These are phyloP conservation scores for Irpex lacteus DNA, from an alignment of 1,284 basidiomycete genomes.

Conservation along the genomic window DNA sequence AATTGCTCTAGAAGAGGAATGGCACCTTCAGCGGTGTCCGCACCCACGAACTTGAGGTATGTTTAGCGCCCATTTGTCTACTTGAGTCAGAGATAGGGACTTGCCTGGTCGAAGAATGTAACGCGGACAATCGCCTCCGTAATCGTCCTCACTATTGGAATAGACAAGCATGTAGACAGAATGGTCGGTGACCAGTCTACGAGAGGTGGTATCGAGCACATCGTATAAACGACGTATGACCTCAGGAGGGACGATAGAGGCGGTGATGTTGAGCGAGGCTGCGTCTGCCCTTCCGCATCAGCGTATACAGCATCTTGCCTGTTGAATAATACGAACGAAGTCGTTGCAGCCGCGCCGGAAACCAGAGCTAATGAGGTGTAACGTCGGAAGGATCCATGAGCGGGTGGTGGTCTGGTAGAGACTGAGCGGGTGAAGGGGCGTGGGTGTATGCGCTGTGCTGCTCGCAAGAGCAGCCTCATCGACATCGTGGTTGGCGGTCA, in stretches of 20 bases:
- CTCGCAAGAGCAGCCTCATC: conserved; percentile 6
- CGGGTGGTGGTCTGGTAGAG: neutral
- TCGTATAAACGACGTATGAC: conserved; percentile 78
- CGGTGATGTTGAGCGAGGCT: conserved; percentile 12
- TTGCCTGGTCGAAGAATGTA: conserved; percentile 85
- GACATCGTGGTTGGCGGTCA: conserved; percentile 4
- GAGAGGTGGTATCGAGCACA: conserved; percentile 75
- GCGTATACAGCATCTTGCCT: conserved; percentile 12
- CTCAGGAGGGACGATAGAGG: conserved; percentile 51
- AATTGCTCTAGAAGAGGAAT: conserved; percentile 64
- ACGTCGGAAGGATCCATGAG: neutral
- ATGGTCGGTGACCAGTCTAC: conserved; percentile 78
- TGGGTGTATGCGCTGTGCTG: neutral
- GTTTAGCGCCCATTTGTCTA: neutral
- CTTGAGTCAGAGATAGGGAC: conserved; percentile 16
- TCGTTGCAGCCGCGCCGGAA: neutral
- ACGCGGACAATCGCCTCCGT: conserved; percentile 72
- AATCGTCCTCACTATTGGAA: conserved; percentile 67
- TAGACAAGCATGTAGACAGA: conserved; percentile 55
- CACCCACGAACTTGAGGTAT: conserved; percentile 71
- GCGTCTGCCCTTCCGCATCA: conserved; percentile 14
- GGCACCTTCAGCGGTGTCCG: conserved; percentile 74
- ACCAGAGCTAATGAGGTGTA: neutral
- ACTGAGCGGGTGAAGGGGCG: neutral
- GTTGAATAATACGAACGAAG: conserved; percentile 3